Base-by-base conservation (phyloP, 2,329 filamentous ascomycete genomes). In the Curvularia lunata region DNA sequence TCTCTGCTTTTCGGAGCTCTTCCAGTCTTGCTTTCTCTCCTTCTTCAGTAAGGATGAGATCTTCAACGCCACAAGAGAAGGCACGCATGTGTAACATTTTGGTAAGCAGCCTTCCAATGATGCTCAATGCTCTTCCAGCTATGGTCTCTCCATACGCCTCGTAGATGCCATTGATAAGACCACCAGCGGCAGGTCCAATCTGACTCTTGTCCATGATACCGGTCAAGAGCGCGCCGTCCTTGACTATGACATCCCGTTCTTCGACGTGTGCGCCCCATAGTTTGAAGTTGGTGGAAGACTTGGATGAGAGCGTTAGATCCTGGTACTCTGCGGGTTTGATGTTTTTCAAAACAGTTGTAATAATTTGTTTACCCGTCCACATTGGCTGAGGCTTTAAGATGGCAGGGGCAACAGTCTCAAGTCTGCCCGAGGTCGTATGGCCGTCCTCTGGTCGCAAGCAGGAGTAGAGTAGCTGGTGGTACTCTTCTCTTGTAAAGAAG, bases 171-270 rank as follows among this genome's bases (percentile, higher is more conserved):
- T 99, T 95, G 58, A 99, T 87, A 43, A 99, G 83, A 62, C 95
- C 95, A 52, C 93, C 93, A 28, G 88, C 87, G 58, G 87, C 90
- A 37, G 93, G 92, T 52, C 95, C 95, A 57, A 99, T 90, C 68
- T 99, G 95, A 40, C 91, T 89, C 79, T 99, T 99, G 76, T 99
- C 96, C 27, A 99, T 84, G 68, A 99, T 96, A 68, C 95, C 95
- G 47, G 87, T 90, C 47, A 97, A 84, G 65, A 98, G 86, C 66
- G 97, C 91, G 48, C 95, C 94, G 66, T 95, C 88, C 62, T 91
- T 88, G 77, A 99, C 89, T 19, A 93, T 83, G 30, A 99, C 92
- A 1, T 82, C 78, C 21, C 88, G 90, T 75, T 98, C 95, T 75
- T 97, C 93, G 0, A 83, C 82, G n/a, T 84, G 80, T 5, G 56